phyloP scores from a whole-genome alignment of 192 early-diverging fungal genomes.

The Podila epigama region DNA sequence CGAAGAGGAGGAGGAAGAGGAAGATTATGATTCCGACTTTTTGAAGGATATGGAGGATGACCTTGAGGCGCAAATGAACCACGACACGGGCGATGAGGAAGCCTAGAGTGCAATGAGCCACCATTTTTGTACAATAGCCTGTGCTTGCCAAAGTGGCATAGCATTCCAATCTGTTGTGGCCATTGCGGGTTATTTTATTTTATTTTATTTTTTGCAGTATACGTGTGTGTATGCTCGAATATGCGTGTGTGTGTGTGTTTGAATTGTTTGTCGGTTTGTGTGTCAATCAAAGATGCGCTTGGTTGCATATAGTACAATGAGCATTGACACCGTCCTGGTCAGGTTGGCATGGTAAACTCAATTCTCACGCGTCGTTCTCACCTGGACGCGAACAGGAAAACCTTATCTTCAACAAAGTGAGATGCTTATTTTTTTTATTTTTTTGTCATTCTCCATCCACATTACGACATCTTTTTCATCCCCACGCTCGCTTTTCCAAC shows the following conservation, averaged over 20 bases:
- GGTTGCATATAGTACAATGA: too few relatives aligned
- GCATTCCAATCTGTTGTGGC: too few relatives aligned
- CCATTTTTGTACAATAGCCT: too few relatives aligned
- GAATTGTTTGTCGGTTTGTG: not conserved
- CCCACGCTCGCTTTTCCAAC: not conserved
- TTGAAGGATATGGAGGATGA: constrained; percentile 30
- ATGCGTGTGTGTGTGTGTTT: not conserved
- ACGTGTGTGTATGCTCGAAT: not conserved
- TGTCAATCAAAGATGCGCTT: too few relatives aligned
- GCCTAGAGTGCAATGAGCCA: too few relatives aligned
- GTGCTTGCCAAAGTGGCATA: too few relatives aligned
- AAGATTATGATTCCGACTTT: constrained; percentile 31
- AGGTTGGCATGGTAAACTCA: too few relatives aligned
- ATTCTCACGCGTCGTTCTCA: too few relatives aligned
- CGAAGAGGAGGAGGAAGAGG: constrained; percentile 11
- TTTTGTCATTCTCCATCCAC: not conserved
- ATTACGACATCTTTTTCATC: not conserved
- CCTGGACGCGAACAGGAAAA: too few relatives aligned
- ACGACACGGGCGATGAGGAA: not conserved
- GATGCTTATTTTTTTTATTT: not conserved
- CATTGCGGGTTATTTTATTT: too few relatives aligned
- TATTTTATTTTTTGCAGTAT: too few relatives aligned
- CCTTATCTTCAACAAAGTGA: not conserved
- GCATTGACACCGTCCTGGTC: too few relatives aligned
- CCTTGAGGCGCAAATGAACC: constrained; percentile 26